A percentile compares a stretch with the other conserved stretches of the same genome.
Conservation (phyloP, 2,329 filamentous ascomycete genomes). For the Alternaria novae-zelandiae region DNA sequence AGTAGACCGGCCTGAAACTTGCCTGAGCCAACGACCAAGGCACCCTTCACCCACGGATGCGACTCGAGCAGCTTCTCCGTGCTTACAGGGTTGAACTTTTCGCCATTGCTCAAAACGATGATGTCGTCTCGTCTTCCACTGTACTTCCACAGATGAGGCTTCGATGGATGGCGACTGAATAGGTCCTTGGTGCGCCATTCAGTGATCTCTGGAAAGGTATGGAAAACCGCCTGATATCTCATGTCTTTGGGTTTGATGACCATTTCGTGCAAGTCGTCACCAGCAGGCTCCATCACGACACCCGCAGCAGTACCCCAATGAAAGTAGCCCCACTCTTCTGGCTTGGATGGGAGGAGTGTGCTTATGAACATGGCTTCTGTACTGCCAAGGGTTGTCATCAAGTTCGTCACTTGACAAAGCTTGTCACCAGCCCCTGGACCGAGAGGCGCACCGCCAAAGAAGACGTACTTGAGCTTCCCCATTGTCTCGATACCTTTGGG, state of each 20-base stretch:
- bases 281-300: slow-evolving; percentile 4
- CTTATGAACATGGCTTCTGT: background rate
- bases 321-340: slow-evolving; percentile 2
- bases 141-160: slow-evolving; percentile 26
- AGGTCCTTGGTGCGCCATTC: slow-evolving; percentile 23
- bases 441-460: background rate
- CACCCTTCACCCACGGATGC: slow-evolving; percentile 14
- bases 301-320: background rate
- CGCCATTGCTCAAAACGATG: slow-evolving; percentile 39
- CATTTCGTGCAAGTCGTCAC: background rate
- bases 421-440: background rate
- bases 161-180: slow-evolving; percentile 22
- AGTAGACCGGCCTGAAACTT: slow-evolving; percentile 26
- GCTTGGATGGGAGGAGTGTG: background rate
- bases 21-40: slow-evolving; percentile 30
- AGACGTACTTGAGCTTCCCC: background rate
- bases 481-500: background rate
- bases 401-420: background rate
- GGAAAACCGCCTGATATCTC: slow-evolving; percentile 1
- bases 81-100: slow-evolving; percentile 35
- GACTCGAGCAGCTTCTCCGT: slow-evolving; percentile 23
- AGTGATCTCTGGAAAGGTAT: background rate
- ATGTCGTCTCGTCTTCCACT: slow-evolving; percentile 45
- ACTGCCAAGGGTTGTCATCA: background rate
- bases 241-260: slow-evolving; percentile 3